phyloP scores from a whole-genome alignment of 2,329 filamentous ascomycete species.

The Verticillium tricorpus region DNA sequence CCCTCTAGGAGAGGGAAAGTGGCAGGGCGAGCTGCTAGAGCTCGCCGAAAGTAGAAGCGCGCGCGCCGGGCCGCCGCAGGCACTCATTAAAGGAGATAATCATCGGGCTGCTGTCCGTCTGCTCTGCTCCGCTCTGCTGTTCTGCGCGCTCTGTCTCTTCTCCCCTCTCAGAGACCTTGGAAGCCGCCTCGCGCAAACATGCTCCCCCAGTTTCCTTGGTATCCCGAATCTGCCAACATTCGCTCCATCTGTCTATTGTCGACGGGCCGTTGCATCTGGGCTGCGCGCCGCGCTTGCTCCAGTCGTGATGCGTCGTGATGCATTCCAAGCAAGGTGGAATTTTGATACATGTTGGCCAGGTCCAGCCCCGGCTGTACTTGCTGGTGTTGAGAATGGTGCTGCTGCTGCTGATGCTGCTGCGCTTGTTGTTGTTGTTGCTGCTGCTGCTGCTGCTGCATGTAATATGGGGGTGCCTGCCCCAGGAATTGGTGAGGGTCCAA shows the following conservation, averaged over 20 bases:
- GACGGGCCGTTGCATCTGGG: slow-evolving; percentile 12
- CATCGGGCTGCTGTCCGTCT: background rate
- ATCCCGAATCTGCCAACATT: slow-evolving; percentile 13
- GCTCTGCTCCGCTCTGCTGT: background rate
- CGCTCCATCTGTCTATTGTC: slow-evolving; percentile 11
- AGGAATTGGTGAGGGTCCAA: slow-evolving; percentile 67
- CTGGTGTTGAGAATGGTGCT: slow-evolving; percentile 17
- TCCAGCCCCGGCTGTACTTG: slow-evolving; percentile 13
- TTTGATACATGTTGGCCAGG: slow-evolving; percentile 12
- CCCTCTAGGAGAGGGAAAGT: background rate
- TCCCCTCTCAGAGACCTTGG: slow-evolving; percentile 2
- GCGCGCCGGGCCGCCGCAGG: background rate
- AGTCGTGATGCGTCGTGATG: slow-evolving; percentile 9
- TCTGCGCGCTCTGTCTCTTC: background rate
- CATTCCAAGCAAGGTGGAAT: slow-evolving; percentile 10
- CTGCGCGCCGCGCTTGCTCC: slow-evolving; percentile 10
- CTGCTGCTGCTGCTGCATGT: slow-evolving; percentile 48
- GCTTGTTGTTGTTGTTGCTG: slow-evolving; percentile 24
- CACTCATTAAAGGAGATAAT: background rate
- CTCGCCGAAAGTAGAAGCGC: background rate
- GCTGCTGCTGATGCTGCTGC: slow-evolving; percentile 22
- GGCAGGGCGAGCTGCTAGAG: background rate
- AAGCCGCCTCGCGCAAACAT: slow-evolving; percentile 13
- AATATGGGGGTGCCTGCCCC: slow-evolving; percentile 65
- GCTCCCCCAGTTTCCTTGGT: slow-evolving; percentile 13